A percentile compares a stretch with the other conserved stretches of the same genome.
These are phyloP conservation scores for Fusarium tanahbumbuense DNA, from an alignment of 2,329 filamentous ascomycete genomes.

Conservation along the genomic window DNA sequence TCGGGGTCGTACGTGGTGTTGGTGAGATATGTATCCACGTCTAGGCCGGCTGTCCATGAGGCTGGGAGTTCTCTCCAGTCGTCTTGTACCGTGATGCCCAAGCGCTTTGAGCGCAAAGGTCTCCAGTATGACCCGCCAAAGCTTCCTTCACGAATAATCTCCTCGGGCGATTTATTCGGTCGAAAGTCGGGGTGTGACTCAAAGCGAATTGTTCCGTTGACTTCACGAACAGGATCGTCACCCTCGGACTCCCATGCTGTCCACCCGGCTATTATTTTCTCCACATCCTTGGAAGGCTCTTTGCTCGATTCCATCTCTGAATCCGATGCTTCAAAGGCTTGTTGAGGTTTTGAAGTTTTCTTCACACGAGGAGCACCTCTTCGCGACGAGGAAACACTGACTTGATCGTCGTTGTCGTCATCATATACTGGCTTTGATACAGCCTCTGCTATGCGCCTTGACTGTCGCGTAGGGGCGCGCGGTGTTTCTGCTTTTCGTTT, in stretches of 20 bases:
- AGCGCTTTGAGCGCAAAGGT: slow-evolving; percentile 1
- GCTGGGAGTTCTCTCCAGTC: slow-evolving; percentile 17
- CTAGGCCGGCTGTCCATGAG: slow-evolving; percentile 6
- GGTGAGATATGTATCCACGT: slow-evolving; percentile 7
- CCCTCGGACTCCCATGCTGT: slow-evolving; percentile 5
- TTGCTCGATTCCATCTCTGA: background rate
- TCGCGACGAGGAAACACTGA: background rate
- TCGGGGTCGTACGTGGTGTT: slow-evolving; percentile 7
- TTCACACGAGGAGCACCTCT: background rate
- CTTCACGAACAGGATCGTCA: background rate
- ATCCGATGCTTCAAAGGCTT: fast-evolving
- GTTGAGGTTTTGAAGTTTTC: background rate
- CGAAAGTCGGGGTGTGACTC: slow-evolving; percentile 9
- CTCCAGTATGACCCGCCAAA: slow-evolving; percentile 27
- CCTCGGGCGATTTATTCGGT: slow-evolving; percentile 21
- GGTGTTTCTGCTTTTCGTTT: slow-evolving; percentile 5
- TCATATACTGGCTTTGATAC: background rate
- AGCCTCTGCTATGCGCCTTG: slow-evolving; percentile 15
- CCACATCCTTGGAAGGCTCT: background rate
- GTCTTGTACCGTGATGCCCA: background rate
- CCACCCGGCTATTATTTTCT: background rate
- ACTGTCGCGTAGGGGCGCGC: slow-evolving; percentile 8
- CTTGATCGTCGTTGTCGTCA: background rate
- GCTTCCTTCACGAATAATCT: slow-evolving; percentile 25
- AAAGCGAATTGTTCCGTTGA: background rate